These are phyloP conservation scores for Exophiala lecanii-corni DNA, from an alignment of 2,329 filamentous ascomycete genomes.

Conservation along the genomic window DNA sequence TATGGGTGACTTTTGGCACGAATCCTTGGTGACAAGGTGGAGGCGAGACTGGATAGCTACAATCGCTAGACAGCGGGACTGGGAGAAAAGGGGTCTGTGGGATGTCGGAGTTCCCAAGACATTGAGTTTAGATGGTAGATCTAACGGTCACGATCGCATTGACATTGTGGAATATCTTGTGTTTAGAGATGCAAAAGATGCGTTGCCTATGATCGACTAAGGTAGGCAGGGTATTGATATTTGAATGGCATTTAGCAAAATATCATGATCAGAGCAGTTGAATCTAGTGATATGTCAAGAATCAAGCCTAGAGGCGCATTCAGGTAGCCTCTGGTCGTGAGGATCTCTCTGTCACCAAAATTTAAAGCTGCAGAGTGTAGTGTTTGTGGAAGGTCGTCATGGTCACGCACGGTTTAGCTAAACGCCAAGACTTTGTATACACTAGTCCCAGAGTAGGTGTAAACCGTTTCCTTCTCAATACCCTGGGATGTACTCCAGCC, in stretches of 20 bases:
- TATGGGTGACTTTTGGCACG: slow-evolving; percentile 10
- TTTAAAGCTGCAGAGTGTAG: too few species aligned
- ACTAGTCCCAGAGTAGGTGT: background rate
- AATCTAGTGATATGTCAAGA: too few species aligned
- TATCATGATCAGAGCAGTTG: too few species aligned
- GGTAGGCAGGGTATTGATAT: too few species aligned
- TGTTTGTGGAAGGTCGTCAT: background rate
- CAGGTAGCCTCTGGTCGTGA: too few species aligned
- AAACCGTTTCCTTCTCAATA: too few species aligned
- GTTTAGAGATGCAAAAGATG: slow-evolving; percentile 13
- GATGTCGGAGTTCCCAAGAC: slow-evolving; percentile 11
- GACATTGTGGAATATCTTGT: slow-evolving; percentile 13
- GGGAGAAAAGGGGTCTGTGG: slow-evolving; percentile 10
- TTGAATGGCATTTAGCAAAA: too few species aligned
- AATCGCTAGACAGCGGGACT: slow-evolving; percentile 7
- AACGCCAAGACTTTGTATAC: background rate
- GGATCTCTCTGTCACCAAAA: too few species aligned
- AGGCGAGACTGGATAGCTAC: slow-evolving; percentile 8
- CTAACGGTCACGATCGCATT: background rate
- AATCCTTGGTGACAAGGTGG: slow-evolving; percentile 8
- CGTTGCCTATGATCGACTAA: slow-evolving; percentile 7
- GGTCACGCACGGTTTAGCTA: background rate
- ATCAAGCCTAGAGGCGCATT: too few species aligned
- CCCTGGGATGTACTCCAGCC: too few species aligned
- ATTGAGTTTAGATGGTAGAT: slow-evolving; percentile 1